Base-by-base conservation (phyloP, 2,329 filamentous ascomycete species). In the Penicillium expansum region DNA sequence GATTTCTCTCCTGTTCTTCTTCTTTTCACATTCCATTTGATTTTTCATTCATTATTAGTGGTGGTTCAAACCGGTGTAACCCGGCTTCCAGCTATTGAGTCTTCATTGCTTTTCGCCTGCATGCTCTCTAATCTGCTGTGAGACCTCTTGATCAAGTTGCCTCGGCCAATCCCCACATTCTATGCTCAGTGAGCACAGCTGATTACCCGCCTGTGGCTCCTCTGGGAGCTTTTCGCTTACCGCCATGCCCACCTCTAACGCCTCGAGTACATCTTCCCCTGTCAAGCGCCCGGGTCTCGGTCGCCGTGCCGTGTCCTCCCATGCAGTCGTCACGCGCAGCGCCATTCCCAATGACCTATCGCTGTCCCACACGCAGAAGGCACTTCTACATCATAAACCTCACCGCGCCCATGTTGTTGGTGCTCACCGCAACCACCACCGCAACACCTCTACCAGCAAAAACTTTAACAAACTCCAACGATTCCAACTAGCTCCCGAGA, bases 361-460 rank as follows among this genome's bases (percentile, higher is more conserved):
- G 43, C 58, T 69, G 54, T 69, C 70, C 55, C 68, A 71, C 51
- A 57, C 66, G 52, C 69, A 70, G 53, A 75, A 71, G 63, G 53
- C 63, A 16, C 51, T 64, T 39, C 57, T 67, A 27, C 72, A 74
- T 55, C 71, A 74, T 52, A 75, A 75, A 58, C 62, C 66, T 33
- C 72, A 75, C 61, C 74, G 76, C 42, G 67, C 76, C 35, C 77
- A 79, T 69, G 68, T 77, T 35, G 77, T 79, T 42, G 76, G 71
- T 43, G 69, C 67, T 39, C 70, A 75, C 67, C 74, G 74, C 49
- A 66, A 67, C 48, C 76, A 79, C 59, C 67, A 67, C 47, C 73
- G 76, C 54, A 79, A 77, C 59, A 71, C 72, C 10, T 79, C 77
- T 9, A 70, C 74, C 55, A 71, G 73, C 32, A 79, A 78, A 65